Base-by-base conservation (phyloP, 495 filamentous ascomycete species). In the Hyaloscypha variabilis region DNA sequence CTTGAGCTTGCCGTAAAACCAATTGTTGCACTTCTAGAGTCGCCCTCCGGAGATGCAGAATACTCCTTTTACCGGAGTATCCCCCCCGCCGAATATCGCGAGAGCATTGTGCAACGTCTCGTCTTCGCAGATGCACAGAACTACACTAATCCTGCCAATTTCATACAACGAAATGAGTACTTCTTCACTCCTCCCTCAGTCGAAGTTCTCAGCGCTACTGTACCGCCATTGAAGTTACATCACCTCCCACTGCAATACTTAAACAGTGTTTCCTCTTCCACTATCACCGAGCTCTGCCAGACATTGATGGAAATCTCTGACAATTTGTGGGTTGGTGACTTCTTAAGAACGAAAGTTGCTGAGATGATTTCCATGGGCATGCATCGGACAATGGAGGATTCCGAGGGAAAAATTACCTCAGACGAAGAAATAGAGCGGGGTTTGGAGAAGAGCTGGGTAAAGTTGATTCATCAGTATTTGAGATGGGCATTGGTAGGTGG, bases 401-500 rank as follows among this genome's bases (percentile, higher is more conserved):
- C 21, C 29, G 58, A 46, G 8, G 17, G 14, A 3, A 24, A 25
- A 28, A 36, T 66, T 30, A 19, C 0, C 4, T 11, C 39, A 3
- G 39, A 17, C 14, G 6, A 46, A 14, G 11, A 39, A 25, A 26
- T 10, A 8, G 25, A 42, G n/a, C 5, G 31, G 73, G 60, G 0
- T 39, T 63, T 72, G 60, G 69, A 77, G 57, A 69, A 69, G 56
- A 46, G 28, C 56, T 73, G 71, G 66, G 74, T 75, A 53, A 68
- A 80, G 6, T 82, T 73, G 58, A 73, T 78, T 8, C 79, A 87
- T 69, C 76, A 81, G 50, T 84, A 89, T 65, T 75, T 93, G 60
- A 84, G 92, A 55, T 90, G 91, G 87, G 87, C 87, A 1, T 57
- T 94, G 31, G 73, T 79, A 0, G 89, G 77, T 21, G 83, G 82